A percentile compares a stretch with the other conserved stretches of the same genome.
Evolutionary conservation across 2,329 filamentous ascomycete genomes (phyloP).

Genomic region (Trichoderma lentiforme): DNA sequence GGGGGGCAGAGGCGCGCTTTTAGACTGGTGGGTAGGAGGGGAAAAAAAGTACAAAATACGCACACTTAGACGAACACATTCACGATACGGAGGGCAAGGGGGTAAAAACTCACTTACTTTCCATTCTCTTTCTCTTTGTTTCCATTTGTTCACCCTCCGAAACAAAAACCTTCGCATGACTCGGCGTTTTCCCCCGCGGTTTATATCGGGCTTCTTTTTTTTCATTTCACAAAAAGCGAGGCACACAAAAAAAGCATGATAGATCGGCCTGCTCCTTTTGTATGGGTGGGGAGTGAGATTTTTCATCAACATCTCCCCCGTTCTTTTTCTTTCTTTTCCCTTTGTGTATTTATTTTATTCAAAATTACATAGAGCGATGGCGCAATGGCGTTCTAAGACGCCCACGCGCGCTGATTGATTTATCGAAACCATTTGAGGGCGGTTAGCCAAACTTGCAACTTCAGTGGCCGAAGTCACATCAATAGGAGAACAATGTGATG

Average conservation of each 20-base stretch:
- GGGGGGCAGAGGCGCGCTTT: not conserved
- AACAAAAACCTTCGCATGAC: not conserved
- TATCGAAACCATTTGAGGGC: not conserved
- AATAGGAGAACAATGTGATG: not conserved
- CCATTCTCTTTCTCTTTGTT: not conserved
- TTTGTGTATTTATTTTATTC: not conserved
- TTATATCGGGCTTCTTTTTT: not conserved
- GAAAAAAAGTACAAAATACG: not conserved
- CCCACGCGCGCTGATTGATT: not conserved
- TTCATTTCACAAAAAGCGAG: not conserved
- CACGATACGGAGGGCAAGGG: not conserved
- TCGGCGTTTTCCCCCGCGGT: not conserved
- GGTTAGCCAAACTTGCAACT: not conserved
- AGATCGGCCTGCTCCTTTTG: not conserved
- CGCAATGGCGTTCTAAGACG: conserved; percentile 3
- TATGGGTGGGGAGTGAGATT: not conserved
- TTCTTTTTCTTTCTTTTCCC: not conserved
- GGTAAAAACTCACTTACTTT: not conserved
- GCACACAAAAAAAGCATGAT: conserved; percentile 6
- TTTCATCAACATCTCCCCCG: not conserved
- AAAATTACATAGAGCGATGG: conserved; percentile 8
- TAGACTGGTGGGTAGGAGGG: not conserved
- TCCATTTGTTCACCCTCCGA: not conserved
- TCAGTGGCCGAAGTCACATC: not conserved
- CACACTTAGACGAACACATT: not conserved